phyloP scores from a whole-genome alignment of 1,284 basidiomycete genomes.

The Ustilago nuda region DNA sequence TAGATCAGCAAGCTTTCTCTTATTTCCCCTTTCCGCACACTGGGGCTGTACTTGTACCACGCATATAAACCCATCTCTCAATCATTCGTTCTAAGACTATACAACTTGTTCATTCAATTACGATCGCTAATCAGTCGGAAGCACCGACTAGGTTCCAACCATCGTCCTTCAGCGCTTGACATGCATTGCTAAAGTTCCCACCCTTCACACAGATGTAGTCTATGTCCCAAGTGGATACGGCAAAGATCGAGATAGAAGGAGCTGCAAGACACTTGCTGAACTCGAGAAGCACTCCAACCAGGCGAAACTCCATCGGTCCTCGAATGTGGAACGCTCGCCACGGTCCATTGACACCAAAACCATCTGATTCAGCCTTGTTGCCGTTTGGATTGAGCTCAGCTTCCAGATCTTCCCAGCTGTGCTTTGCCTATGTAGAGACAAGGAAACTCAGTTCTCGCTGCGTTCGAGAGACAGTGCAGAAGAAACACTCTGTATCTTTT shows the following conservation, averaged over 20 bases:
- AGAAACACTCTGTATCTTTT: background rate
- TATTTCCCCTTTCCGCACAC: background rate
- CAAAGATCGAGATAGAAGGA: slow-evolving; percentile 40
- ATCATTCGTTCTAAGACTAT: background rate
- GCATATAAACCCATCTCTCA: background rate
- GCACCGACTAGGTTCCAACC: slow-evolving; percentile 38
- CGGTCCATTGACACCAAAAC: slow-evolving; percentile 28
- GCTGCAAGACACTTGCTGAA: slow-evolving; percentile 40
- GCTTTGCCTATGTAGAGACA: slow-evolving; percentile 17
- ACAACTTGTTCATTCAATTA: background rate
- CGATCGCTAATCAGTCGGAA: slow-evolving; percentile 1
- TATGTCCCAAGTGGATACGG: slow-evolving; percentile 47
- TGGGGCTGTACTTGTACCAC: slow-evolving; percentile 12
- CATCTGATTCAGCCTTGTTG: slow-evolving; percentile 9
- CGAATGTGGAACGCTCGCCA: slow-evolving; percentile 43
- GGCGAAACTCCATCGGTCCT: slow-evolving; percentile 47
- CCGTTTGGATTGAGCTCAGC: slow-evolving; percentile 7
- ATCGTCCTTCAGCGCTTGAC: slow-evolving; percentile 25
- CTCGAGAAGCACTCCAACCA: slow-evolving; percentile 41
- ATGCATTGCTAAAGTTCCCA: slow-evolving; percentile 16
- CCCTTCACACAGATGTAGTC: slow-evolving; percentile 49
- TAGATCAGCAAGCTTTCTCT: background rate
- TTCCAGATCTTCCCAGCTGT: slow-evolving; percentile 6
- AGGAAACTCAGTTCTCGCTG: slow-evolving; percentile 45
- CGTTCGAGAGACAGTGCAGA: slow-evolving; percentile 45